Base-by-base conservation (phyloP, 768 basidiomycete genomes). In the Hydnum rufescens region DNA sequence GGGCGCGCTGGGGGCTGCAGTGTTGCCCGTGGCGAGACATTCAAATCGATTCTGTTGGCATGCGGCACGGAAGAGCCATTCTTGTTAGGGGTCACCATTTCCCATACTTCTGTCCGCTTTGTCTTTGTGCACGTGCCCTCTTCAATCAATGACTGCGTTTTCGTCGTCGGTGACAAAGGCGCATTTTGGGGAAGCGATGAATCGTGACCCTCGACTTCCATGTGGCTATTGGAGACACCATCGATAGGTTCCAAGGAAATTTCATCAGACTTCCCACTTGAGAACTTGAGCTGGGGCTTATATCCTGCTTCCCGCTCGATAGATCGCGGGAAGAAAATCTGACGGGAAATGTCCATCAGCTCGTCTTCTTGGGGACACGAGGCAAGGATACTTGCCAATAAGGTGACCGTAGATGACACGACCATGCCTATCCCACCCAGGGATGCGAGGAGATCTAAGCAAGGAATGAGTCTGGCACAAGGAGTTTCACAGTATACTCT, bases 281-380 rank as follows among this genome's bases (percentile, higher is more conserved):
- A 29, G 42, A 30, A 26, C 23, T 25, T 16, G 1, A 18, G 1
- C 3, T 51, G 53, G 4, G 54, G 48, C n/a, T 23, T 23, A 44
- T 55, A 56, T 28, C 55, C 55, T 5, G 55, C 54, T 63, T 82
- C 81, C 19, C 71, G 67, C 63, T 80, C 72, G 42, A 80, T 71
- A 3, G 79, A 81, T 36, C 84, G 80, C 51, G 84, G 84, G 67
- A 86, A 87, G 70, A 87, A 87, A 32, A 86, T 82, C 49, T 50
- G 26, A 39, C 22, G 36, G 36, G 44, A 1, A 50, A 50, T 16
- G 16, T 25, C 6, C 32, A 50, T 29, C 23, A 26, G 49, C 26
- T 8, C 6, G 18, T 29, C 16, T 6, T 13, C 44, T 13, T 47
- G 8, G 8, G 26, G 44, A 31, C 32, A 8, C 16, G 26, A 6